Evolutionary conservation across 805 yeast species (phyloP).

Genomic region (Cyberlindnera maclurae): DNA sequence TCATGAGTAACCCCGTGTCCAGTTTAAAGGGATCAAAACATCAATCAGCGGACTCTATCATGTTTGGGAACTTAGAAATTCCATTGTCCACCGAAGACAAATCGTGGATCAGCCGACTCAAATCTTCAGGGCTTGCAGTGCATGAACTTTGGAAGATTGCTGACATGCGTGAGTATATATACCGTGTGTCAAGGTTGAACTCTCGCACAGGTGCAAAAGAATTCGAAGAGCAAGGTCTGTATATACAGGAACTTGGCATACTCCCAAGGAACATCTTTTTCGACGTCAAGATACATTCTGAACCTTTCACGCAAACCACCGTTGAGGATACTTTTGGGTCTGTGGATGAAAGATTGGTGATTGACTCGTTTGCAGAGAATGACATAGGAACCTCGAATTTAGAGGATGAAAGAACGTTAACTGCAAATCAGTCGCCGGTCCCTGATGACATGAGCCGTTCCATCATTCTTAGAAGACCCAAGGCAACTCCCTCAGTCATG

Average conservation of each 20-base stretch:
- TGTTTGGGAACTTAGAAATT: conserved; percentile 36
- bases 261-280: conserved; percentile 48
- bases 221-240: conserved; percentile 12
- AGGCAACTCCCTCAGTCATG: conserved; percentile 33
- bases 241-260: conserved; percentile 28
- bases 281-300: conserved; percentile 28
- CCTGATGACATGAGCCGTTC: conserved; percentile 24
- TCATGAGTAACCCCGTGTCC: conserved; percentile 22
- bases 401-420: conserved; percentile 9
- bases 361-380: conserved; percentile 6
- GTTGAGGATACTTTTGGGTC: conserved; percentile 8
- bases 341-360: conserved; percentile 10
- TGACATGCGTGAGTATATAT: conserved; percentile 60
- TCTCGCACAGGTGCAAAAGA: conserved; percentile 19
- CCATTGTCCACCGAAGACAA: conserved; percentile 61
- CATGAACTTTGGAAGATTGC: conserved; percentile 80
- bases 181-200: conserved; percentile 42
- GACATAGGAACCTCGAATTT: background rate
- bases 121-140: conserved; percentile 65
- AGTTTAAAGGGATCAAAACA: conserved; percentile 6
- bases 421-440: conserved; percentile 6
- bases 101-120: conserved; percentile 65
- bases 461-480: conserved; percentile 27
- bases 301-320: conserved; percentile 8
- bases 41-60: conserved; percentile 23